Evolutionary conservation across 2,329 filamentous ascomycete species (phyloP), one percentile per base, ranked within the genome.

Genomic region (Emmonsiellopsis sp.): DNA sequence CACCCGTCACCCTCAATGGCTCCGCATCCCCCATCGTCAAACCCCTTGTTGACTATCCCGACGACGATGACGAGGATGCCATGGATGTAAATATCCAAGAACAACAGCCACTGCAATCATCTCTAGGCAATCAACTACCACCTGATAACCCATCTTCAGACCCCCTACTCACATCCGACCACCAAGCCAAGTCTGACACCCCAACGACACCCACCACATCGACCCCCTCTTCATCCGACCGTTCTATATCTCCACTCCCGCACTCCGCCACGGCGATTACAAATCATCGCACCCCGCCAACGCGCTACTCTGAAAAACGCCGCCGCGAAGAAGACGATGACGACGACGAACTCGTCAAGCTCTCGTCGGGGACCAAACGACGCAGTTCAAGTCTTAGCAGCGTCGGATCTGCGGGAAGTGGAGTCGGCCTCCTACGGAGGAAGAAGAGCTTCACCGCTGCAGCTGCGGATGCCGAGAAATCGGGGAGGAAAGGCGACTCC

Each of bases 31-130:
- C 84, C 0, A 70, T 80, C 7, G 70, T 80, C 49, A 89, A 86
- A 64, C 87, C 87, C 1, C 74, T 97, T 21, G 93, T 98, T 36
- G 88, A 95, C 67, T 98, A 98, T 65, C 83, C 85, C 0, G 94
- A 96, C 60, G 92, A 96, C 55, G 87, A 92, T n/a, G 82, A 79
- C 54, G 88, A 93, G 10, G 82, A 80, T 52, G 75, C 78, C 10
- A 83, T 86, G 68, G 84, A 85, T 63, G 73, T 80, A 36, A 73
- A 71, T 58, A 51, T 57, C 55, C 17, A 55, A 59, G 44, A 59
- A n/a, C 57, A 43, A 11, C 56, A 47, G 45, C 59, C 66, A 47
- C 61, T 58, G 11, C 37, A 40, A 40, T 40, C 37, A 40, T 40
- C 14, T n/a, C n/a, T 34, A 14, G 27, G 27, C 52, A 39, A 37